These are phyloP conservation scores for Colletotrichum lentis DNA, from an alignment of 2,329 filamentous ascomycete species.

Conservation along the genomic window DNA sequence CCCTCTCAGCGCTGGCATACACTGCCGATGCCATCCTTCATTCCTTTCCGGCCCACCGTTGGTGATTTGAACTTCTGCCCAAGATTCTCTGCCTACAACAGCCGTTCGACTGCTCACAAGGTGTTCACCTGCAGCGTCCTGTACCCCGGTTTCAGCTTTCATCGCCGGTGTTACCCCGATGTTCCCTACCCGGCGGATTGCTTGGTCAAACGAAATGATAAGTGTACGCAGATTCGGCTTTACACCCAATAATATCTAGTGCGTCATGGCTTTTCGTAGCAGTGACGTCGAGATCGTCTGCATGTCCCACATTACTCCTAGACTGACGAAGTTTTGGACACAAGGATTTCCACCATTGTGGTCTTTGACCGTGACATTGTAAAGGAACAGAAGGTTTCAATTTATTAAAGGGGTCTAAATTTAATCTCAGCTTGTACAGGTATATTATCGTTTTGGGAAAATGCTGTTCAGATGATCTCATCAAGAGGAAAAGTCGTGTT, in stretches of 20 bases:
- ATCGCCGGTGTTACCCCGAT: background rate
- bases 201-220: background rate
- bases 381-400: background rate
- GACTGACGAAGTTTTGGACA: background rate
- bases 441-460: background rate
- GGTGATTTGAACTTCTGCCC: background rate
- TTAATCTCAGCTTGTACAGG: constrained; percentile 12
- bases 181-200: background rate
- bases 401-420: background rate
- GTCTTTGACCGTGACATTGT: no score
- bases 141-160: background rate
- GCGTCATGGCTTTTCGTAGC: background rate
- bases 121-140: constrained; percentile 18
- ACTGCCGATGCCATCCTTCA: background rate
- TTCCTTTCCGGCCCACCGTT: background rate
- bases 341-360: background rate
- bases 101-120: background rate
- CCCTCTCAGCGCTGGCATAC: background rate
- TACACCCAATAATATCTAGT: background rate
- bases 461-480: constrained; percentile 19
- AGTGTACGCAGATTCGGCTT: constrained; percentile 1
- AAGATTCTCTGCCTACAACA: background rate
- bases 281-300: background rate
- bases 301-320: background rate
- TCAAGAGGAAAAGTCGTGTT: constrained; percentile 6